Conservation (phyloP, 352 stramenopile species). For the Hyaloperonospora arabidopsidis region DNA sequence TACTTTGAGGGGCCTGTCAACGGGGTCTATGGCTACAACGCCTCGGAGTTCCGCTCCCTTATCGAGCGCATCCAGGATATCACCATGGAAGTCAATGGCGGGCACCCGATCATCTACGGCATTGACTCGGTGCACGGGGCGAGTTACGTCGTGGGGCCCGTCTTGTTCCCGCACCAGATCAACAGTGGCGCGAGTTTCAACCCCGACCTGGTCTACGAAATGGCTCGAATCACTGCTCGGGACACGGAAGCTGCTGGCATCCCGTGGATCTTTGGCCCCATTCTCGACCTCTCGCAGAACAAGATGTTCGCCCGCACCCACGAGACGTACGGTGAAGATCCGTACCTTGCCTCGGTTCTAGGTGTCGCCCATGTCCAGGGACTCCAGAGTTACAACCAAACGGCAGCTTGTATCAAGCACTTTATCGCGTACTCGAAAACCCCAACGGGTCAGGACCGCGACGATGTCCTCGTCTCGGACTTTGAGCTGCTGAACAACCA, state of each 20-base stretch:
- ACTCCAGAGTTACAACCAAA: constrained; percentile 56
- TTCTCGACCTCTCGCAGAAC: constrained; percentile 75
- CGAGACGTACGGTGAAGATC: constrained; percentile 90
- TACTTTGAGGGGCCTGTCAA: constrained; percentile 31
- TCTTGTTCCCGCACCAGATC: constrained; percentile 82
- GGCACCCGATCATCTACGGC: constrained; percentile 58
- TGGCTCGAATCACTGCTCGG: constrained; percentile 54
- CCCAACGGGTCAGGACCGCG: constrained; percentile 29
- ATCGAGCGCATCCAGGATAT: constrained; percentile 73
- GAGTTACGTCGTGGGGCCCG: constrained; percentile 70
- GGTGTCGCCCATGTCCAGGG: constrained; percentile 53
- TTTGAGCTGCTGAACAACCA: constrained; percentile 73
- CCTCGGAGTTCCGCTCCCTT: constrained; percentile 52
- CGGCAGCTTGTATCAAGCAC: constrained; percentile 81
- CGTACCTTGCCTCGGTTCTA: constrained; percentile 70
- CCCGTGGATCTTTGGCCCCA: constrained; percentile 82
- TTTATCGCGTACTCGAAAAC: constrained; percentile 76
- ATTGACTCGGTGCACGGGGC: constrained; percentile 86
- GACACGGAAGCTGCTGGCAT: constrained; percentile 82
- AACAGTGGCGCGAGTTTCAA: constrained; percentile 86
- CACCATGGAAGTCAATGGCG: constrained; percentile 29
- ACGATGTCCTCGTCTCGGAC: constrained; percentile 18
- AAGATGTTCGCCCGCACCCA: constrained; percentile 79
- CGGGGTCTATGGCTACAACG: constrained; percentile 37
- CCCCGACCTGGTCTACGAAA: constrained; percentile 40